Percentiles rank a stretch among this genome's conserved stretches.
Evolutionary conservation across 495 filamentous ascomycete species (phyloP).

Genomic region (Penicillium lagena): DNA sequence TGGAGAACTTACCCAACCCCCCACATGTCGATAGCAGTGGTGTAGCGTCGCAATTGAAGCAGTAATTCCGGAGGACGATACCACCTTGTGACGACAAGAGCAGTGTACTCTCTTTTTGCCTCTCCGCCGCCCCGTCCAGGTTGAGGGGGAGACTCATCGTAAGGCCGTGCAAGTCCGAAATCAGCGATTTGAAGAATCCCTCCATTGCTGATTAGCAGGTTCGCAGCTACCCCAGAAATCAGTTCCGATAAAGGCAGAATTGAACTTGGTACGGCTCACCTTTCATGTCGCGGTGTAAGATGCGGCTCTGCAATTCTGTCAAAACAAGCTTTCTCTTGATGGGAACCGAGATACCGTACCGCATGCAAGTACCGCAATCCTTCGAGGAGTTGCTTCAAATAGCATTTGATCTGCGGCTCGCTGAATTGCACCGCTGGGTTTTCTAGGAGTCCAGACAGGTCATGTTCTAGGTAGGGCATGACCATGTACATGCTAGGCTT

Average conservation of each 20-base stretch:
- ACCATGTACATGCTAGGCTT: slow-evolving; percentile 96
- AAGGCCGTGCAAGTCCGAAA: slow-evolving; percentile 91
- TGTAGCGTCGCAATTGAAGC: slow-evolving; percentile 79
- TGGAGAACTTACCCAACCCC: slow-evolving; percentile 70
- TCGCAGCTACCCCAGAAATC: slow-evolving; percentile 58
- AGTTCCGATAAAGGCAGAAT: background rate
- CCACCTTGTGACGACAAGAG: slow-evolving; percentile 92
- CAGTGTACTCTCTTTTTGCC: slow-evolving; percentile 85
- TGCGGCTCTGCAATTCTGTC: slow-evolving; percentile 50
- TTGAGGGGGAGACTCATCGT: slow-evolving; percentile 76
- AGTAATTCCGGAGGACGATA: slow-evolving; percentile 94
- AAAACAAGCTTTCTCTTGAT: slow-evolving; percentile 1
- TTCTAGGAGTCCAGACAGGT: slow-evolving; percentile 90
- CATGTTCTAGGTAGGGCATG: slow-evolving; percentile 97
- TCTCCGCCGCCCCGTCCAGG: slow-evolving; percentile 77
- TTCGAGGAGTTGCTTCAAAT: slow-evolving; percentile 89
- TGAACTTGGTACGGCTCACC: slow-evolving; percentile 23
- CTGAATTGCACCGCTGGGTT: slow-evolving; percentile 85
- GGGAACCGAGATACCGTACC: slow-evolving; percentile 24
- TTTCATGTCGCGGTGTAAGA: slow-evolving; percentile 97
- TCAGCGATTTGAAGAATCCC: slow-evolving; percentile 96
- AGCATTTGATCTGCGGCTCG: slow-evolving; percentile 93
- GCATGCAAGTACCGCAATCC: slow-evolving; percentile 86
- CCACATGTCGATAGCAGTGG: slow-evolving; percentile 96
- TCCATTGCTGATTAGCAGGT: slow-evolving; percentile 90